Evolutionary conservation across 306 rosid species (phyloP).

Genomic region (Calophaca sinica): DNA sequence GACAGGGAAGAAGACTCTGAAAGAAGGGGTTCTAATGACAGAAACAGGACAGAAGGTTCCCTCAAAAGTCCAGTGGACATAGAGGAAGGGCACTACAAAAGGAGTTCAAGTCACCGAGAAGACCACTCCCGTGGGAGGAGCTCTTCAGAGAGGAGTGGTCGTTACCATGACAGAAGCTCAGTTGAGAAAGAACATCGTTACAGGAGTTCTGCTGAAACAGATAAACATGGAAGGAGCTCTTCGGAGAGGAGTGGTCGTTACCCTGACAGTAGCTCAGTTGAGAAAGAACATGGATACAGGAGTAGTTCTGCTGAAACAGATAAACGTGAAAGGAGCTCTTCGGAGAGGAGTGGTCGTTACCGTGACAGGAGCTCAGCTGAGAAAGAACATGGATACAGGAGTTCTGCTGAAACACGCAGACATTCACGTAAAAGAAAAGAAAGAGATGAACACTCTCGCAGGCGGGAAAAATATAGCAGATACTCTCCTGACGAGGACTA

Average conservation of each 20-base stretch:
- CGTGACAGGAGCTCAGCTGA: conserved; percentile 39
- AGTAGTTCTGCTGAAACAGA: background rate
- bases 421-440: conserved; percentile 56
- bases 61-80: conserved; percentile 39
- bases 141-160: conserved; percentile 45
- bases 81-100: conserved; percentile 43
- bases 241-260: conserved; percentile 46
- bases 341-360: conserved; percentile 46
- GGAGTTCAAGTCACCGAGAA: conserved; percentile 53
- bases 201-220: conserved; percentile 15
- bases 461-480: conserved; percentile 48
- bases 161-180: conserved; percentile 41
- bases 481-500: conserved; percentile 53
- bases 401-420: conserved; percentile 44
- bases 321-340: conserved; percentile 41
- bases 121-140: conserved; percentile 49
- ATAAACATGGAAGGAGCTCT: conserved; percentile 39
- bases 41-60: conserved; percentile 44
- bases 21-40: conserved; percentile 51
- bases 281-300: conserved; percentile 47
- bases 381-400: conserved; percentile 42
- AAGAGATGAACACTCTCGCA: conserved; percentile 54
- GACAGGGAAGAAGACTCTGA: conserved; percentile 54
- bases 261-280: conserved; percentile 41
- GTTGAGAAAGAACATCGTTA: conserved; percentile 40